Base-by-base conservation (phyloP, 2,329 filamentous ascomycete species). In the Apiospora malaysiana region DNA sequence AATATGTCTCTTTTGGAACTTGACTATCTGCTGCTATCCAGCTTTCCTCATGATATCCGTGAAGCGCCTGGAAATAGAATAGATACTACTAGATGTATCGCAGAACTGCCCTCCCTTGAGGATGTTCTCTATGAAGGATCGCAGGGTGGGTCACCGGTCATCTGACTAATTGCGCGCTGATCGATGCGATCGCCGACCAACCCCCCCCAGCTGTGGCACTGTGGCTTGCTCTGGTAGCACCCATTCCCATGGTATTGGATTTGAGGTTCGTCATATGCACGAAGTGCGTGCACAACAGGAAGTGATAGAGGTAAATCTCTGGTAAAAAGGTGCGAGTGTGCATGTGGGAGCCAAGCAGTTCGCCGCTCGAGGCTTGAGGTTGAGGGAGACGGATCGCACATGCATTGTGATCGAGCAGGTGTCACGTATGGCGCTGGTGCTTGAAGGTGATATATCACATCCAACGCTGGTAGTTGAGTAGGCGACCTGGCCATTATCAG, bases 401-500 rank as follows among this genome's bases (percentile, higher is more conserved):
- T 63, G 56, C 27, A 63, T 63, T 37, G 32, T 63, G 56, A 63
- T 63, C 27, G 32, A 40, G 18, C 56, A 27, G 37, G 56, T 63
- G 32, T 63, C 56, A 40, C 56, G 56, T 63, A 63, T 37, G 56
- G 18, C 56, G 56, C 56, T 40, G 56, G 32, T 63, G 9, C 56
- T 32, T 4, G 3, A n/a, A 40, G 32, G 14, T 32, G 56, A 63
- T 63, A 40, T 63, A 63, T 63, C 56, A 63, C 32, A 63, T 63
- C 32, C 56, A 63, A 12, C 37, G 18, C 18, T 63, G 32, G 27
- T 40, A 32, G 9, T 37, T 59, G 51, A 59, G 51, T 16, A 56
- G 51, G 51, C 51, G 51, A 32, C 56, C 56, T 63, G n/a, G 56
- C n/a, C 56, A 63, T 63, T 63, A 23, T 40, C 56, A 40, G 32